A percentile compares a stretch with the other conserved stretches of the same genome.
Evolutionary conservation across 345 rosid species (phyloP).

Genomic region (Eucalyptus pauciflora): DNA sequence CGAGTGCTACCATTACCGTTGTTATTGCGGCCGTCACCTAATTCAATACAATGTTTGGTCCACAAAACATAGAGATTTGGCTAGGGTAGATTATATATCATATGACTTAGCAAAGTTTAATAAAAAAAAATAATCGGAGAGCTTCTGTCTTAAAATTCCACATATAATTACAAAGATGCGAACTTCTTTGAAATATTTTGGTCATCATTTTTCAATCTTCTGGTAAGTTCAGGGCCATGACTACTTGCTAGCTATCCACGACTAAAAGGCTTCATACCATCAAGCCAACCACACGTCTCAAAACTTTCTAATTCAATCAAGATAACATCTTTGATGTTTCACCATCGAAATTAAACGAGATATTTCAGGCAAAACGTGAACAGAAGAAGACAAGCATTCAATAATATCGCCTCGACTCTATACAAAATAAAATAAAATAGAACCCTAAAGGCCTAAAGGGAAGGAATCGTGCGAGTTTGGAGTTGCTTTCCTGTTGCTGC

Average conservation of each 20-base stretch:
- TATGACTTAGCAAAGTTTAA: neutral
- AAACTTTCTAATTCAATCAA: neutral
- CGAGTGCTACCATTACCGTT: neutral
- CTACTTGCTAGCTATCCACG: neutral
- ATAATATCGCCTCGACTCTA: neutral
- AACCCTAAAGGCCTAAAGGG: neutral
- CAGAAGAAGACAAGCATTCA: neutral
- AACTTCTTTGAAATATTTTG: neutral
- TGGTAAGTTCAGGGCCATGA: neutral
- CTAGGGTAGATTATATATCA: neutral
- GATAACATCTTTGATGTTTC: neutral
- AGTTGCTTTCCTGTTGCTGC: neutral
- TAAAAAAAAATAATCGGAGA: neutral
- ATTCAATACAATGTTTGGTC: neutral
- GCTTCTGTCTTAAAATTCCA: neutral
- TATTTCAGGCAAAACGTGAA: neutral
- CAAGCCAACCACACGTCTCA: neutral
- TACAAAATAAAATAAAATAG: neutral
- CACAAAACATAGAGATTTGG: neutral
- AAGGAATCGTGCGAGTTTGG: neutral
- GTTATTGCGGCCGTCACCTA: neutral
- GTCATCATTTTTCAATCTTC: neutral
- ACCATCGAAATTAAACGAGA: neutral
- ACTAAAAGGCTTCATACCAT: neutral
- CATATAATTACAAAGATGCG: neutral